Evolutionary conservation across 1,284 basidiomycete species (phyloP).

Genomic region (Tranzscheliella williamsii): DNA sequence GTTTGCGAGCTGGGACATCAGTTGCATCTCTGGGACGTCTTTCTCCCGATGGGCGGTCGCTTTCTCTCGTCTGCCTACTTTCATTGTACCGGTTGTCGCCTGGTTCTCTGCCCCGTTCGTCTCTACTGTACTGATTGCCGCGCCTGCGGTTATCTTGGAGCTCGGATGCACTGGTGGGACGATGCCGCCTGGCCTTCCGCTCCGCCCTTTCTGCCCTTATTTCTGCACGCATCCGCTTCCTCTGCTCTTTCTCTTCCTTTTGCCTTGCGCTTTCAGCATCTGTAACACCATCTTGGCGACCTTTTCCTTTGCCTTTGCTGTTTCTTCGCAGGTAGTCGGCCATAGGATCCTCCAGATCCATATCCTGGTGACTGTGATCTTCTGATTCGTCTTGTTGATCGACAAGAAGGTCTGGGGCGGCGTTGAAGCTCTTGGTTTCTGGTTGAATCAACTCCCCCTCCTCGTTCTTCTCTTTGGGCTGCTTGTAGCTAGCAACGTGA

Average conservation of each 20-base stretch:
- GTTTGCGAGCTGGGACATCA: no score
- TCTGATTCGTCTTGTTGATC: constrained; percentile 4
- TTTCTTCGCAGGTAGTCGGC: constrained; percentile 70
- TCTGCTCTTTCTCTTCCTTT: constrained; percentile 36
- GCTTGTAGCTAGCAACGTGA: constrained; percentile 88
- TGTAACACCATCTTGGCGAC: constrained; percentile 1
- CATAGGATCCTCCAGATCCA: constrained; percentile 98
- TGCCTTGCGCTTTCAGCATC: constrained; percentile 5
- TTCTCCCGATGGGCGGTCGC: no score
- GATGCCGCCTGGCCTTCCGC: no score
- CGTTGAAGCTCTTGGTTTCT: constrained; percentile 64
- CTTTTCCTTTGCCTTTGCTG: constrained; percentile 18
- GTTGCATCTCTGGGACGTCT: no score
- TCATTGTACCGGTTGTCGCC: no score
- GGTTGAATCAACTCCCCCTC: constrained; percentile 86
- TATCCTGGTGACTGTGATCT: constrained; percentile 61
- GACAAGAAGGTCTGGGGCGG: constrained; percentile 24
- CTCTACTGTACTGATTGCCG: no score
- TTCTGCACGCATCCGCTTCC: constrained; percentile 50
- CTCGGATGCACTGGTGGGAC: no score
- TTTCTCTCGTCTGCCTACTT: no score
- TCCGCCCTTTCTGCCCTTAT: constrained; percentile 24
- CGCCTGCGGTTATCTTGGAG: no score
- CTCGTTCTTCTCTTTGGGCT: constrained; percentile 74
- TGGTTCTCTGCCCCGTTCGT: no score